phyloP scores from a whole-genome alignment of 306 rosid species.

The Dalbergia cultrata region DNA sequence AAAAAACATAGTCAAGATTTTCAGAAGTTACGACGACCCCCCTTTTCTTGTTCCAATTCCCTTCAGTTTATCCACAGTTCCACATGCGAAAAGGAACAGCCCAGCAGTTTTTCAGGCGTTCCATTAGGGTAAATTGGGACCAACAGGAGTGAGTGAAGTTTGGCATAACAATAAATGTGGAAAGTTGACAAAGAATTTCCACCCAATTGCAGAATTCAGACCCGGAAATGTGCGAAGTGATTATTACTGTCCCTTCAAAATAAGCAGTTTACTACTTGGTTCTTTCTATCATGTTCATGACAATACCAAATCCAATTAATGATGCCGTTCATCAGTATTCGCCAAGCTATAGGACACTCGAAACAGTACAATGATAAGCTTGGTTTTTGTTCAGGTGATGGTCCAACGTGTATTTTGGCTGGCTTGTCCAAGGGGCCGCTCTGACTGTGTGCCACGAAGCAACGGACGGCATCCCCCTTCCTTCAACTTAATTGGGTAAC shows the following conservation, averaged over 20 bases:
- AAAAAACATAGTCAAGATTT: too few relatives aligned
- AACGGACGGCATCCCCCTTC: not conserved
- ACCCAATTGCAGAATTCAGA: not conserved
- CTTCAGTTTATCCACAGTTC: not conserved
- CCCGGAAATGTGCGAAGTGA: not conserved
- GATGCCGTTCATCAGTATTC: too few relatives aligned
- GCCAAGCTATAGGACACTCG: too few relatives aligned
- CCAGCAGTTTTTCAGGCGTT: too few relatives aligned
- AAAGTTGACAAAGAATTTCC: not conserved
- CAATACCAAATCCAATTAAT: too few relatives aligned
- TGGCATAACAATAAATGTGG: not conserved
- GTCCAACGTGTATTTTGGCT: not conserved
- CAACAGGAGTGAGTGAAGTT: not conserved
- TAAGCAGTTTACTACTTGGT: too few relatives aligned
- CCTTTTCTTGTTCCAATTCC: not conserved
- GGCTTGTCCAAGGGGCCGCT: not conserved
- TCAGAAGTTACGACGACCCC: too few relatives aligned
- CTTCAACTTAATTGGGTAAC: not conserved
- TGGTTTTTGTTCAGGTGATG: not conserved
- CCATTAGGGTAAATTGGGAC: not conserved
- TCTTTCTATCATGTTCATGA: too few relatives aligned
- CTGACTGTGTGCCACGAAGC: not conserved
- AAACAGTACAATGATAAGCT: not conserved
- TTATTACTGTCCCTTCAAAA: not conserved
- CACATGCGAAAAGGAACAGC: not conserved